These are phyloP conservation scores for Raddia distichophylla DNA, from an alignment of 176 grass and related monocot genomes.

Conservation along the genomic window DNA sequence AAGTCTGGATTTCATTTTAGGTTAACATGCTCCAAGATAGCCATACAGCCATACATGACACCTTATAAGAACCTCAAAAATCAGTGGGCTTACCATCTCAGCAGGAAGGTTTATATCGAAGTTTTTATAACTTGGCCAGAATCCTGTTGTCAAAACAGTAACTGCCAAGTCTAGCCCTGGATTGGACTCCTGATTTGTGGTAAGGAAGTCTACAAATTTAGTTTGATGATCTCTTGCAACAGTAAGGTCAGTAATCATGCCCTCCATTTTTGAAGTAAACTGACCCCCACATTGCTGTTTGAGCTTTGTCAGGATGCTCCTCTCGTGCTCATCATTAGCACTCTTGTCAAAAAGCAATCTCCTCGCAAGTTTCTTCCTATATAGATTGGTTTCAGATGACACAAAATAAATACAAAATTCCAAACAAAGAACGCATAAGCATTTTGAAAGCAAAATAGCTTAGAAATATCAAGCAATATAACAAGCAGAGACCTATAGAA, in stretches of 20 bases:
- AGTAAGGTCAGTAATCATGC: slow-evolving; percentile 94
- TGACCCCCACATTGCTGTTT: slow-evolving; percentile 97
- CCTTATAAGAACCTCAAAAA: neutral
- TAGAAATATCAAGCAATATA: slow-evolving; percentile 30
- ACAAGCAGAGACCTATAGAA: slow-evolving; percentile 74
- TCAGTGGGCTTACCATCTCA: slow-evolving; percentile 72
- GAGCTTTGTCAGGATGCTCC: slow-evolving; percentile 98
- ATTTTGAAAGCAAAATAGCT: neutral
- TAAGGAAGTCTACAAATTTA: slow-evolving; percentile 83
- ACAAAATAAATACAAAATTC: slow-evolving; percentile 29
- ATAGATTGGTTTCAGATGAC: slow-evolving; percentile 34
- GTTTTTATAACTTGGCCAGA: slow-evolving; percentile 98
- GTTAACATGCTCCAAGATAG: neutral
- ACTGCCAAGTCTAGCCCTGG: slow-evolving; percentile 89
- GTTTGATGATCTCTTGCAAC: slow-evolving; percentile 84
- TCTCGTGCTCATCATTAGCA: slow-evolving; percentile 97
- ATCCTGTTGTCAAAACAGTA: slow-evolving; percentile 92
- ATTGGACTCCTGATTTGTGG: slow-evolving; percentile 49
- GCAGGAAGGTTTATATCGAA: slow-evolving; percentile 97
- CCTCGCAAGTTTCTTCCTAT: slow-evolving; percentile 98
- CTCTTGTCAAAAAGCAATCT: slow-evolving; percentile 98
- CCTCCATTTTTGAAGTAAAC: slow-evolving; percentile 99
- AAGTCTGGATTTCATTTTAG: neutral
- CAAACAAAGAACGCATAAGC: neutral
- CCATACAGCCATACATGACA: neutral